Conservation (phyloP, 805 yeast genomes). For the Scheffersomyces coipomensis region DNA sequence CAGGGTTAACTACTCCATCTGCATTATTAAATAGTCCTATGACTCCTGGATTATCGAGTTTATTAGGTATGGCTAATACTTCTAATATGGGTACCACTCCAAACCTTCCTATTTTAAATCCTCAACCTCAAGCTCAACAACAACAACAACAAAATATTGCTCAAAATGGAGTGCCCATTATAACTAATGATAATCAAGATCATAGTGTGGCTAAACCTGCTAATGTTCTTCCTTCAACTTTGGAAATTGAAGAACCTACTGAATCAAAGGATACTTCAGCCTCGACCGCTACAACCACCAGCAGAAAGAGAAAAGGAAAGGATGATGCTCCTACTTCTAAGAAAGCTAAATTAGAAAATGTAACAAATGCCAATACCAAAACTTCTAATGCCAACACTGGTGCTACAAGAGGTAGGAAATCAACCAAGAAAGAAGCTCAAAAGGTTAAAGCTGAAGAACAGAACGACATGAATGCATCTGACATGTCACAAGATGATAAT, state of each 20-base stretch:
- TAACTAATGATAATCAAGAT: neutral
- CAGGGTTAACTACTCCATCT: constrained; percentile 39
- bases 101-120: constrained; percentile 6
- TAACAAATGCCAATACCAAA: neutral
- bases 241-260: constrained; percentile 1
- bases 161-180: neutral
- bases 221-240: constrained; percentile 2
- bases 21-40: constrained; percentile 41
- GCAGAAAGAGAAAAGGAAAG: neutral
- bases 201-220: neutral
- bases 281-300: constrained; percentile 5
- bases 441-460: constrained; percentile 8
- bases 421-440: constrained; percentile 3
- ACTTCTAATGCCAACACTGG: constrained; percentile 3
- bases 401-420: constrained; percentile 4
- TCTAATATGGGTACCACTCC: neutral
- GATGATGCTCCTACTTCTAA: neutral
- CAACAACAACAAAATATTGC: constrained; percentile 5
- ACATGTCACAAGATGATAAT: constrained; percentile 7
- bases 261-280: constrained; percentile 4
- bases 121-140: constrained; percentile 6
- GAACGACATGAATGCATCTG: constrained; percentile 1
- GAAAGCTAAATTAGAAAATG: neutral
- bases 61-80: constrained; percentile 28
- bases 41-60: constrained; percentile 46